These are phyloP conservation scores for Haberlea rhodopensis DNA, from an alignment of 257 asterid genomes.

Conservation along the genomic window DNA sequence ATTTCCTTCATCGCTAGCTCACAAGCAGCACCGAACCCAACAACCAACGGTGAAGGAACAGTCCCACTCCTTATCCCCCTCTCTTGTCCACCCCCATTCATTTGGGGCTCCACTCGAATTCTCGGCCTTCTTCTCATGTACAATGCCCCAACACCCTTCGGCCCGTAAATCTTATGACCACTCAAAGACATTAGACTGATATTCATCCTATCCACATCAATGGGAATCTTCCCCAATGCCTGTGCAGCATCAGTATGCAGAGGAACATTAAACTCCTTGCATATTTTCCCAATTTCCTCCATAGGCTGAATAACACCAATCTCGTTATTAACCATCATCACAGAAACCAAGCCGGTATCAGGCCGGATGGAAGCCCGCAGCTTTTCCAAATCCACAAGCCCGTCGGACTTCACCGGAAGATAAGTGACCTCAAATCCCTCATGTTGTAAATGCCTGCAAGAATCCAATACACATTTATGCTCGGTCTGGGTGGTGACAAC, in stretches of 20 bases:
- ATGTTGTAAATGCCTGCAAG: conserved; percentile 88
- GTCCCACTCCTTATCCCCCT: conserved; percentile 99
- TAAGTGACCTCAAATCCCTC: conserved; percentile 90
- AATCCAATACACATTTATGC: conserved; percentile 93
- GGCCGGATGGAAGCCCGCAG: conserved; percentile 72
- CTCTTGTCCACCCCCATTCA: conserved; percentile 99
- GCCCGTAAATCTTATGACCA: conserved; percentile 96
- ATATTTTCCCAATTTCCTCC: conserved; percentile 80
- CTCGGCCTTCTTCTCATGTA: conserved; percentile 93
- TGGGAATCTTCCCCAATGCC: conserved; percentile 81
- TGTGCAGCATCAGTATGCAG: conserved; percentile 96
- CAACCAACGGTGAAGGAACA: conserved; percentile 87
- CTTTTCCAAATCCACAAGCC: conserved; percentile 63
- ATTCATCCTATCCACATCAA: conserved; percentile 89
- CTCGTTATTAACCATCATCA: conserved; percentile 98
- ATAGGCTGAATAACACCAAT: conserved; percentile 95
- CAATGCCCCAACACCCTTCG: conserved; percentile 89
- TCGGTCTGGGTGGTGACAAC: conserved; percentile 96
- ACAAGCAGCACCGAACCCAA: conserved; percentile 94
- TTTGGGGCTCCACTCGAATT: conserved; percentile 91
- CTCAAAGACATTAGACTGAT: conserved; percentile 93
- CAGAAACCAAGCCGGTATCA: conserved; percentile 81
- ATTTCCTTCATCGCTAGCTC: conserved; percentile 89
- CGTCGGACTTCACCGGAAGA: conserved; percentile 75
- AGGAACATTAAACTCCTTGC: conserved; percentile 76